Evolutionary conservation across 768 basidiomycete genomes (phyloP).

Genomic region (Hygrocybe punicea): DNA sequence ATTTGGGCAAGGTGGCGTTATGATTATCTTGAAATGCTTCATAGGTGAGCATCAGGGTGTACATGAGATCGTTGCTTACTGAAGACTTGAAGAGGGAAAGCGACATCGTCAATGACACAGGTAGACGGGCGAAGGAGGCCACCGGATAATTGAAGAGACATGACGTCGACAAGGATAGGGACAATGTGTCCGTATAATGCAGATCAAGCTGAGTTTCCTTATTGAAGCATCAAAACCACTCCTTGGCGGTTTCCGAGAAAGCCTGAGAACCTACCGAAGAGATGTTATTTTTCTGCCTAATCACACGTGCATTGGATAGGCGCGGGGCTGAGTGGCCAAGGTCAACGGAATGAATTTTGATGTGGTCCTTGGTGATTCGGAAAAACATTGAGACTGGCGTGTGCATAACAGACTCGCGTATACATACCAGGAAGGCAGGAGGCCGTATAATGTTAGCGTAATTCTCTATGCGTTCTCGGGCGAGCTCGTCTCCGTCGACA

Average conservation of each 20-base stretch:
- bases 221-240: slow-evolving; percentile 8
- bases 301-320: slow-evolving; percentile 65
- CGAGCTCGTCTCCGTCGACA: slow-evolving; percentile 77
- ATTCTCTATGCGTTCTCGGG: slow-evolving; percentile 71
- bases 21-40: slow-evolving; percentile 47
- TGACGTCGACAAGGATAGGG: slow-evolving; percentile 78
- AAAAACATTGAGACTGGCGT: neutral
- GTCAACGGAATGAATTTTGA: slow-evolving; percentile 80
- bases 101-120: slow-evolving; percentile 76
- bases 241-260: slow-evolving; percentile 8
- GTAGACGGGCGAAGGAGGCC: slow-evolving; percentile 77
- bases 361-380: slow-evolving; percentile 59
- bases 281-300: slow-evolving; percentile 28
- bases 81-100: slow-evolving; percentile 69
- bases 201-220: slow-evolving; percentile 83
- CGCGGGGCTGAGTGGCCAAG: slow-evolving; percentile 79
- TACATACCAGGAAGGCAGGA: slow-evolving; percentile 59
- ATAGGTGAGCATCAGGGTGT: slow-evolving; percentile 6
- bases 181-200: slow-evolving; percentile 77
- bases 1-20: slow-evolving; percentile 57
- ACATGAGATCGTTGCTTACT: slow-evolving; percentile 38
- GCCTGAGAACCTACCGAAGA: slow-evolving; percentile 28
- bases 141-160: slow-evolving; percentile 84
- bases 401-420: slow-evolving; percentile 2
- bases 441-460: slow-evolving; percentile 80